Conservation (phyloP, 1,284 basidiomycete genomes). For the Schizopora paradoxa region DNA sequence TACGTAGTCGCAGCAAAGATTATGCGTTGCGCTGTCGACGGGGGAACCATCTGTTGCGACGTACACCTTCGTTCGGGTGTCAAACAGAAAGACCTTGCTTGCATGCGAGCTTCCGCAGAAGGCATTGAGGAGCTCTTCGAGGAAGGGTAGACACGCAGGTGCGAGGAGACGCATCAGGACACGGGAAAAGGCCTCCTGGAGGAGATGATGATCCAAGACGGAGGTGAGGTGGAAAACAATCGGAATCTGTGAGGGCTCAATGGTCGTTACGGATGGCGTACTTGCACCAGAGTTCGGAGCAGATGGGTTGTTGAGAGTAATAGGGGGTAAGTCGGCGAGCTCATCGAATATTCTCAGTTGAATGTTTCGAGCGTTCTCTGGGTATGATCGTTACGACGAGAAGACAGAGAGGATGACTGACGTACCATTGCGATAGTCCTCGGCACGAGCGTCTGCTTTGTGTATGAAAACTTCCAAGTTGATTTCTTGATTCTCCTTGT, state of each 20-base stretch:
- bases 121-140: slow-evolving; percentile 78
- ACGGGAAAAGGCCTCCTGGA: slow-evolving; percentile 84
- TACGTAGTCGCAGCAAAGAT: slow-evolving; percentile 88
- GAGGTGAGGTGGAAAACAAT: slow-evolving; percentile 85
- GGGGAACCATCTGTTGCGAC: slow-evolving; percentile 91
- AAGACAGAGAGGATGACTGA: slow-evolving; percentile 1
- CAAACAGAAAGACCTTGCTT: slow-evolving; percentile 91
- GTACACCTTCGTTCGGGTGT: slow-evolving; percentile 81
- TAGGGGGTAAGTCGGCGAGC: slow-evolving; percentile 60
- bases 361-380: slow-evolving; percentile 86
- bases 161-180: slow-evolving; percentile 63
- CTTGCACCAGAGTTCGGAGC: slow-evolving; percentile 6
- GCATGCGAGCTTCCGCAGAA: slow-evolving; percentile 87
- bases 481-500: slow-evolving; percentile 72
- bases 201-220: slow-evolving; percentile 83
- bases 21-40: slow-evolving; percentile 84
- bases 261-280: slow-evolving; percentile 13
- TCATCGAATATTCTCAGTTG: slow-evolving; percentile 82
- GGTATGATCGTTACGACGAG: slow-evolving; percentile 5
- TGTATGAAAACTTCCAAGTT: slow-evolving; percentile 94
- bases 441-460: slow-evolving; percentile 89
- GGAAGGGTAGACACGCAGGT: slow-evolving; percentile 59
- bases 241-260: slow-evolving; percentile 53
- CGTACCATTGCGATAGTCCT: slow-evolving; percentile 88
- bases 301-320: slow-evolving; percentile 12